Percentiles rank a stretch among this genome's conserved stretches.
phyloP scores from a whole-genome alignment of 2,329 filamentous ascomycete species.

The Magnaporthiopsis rhizophila region DNA sequence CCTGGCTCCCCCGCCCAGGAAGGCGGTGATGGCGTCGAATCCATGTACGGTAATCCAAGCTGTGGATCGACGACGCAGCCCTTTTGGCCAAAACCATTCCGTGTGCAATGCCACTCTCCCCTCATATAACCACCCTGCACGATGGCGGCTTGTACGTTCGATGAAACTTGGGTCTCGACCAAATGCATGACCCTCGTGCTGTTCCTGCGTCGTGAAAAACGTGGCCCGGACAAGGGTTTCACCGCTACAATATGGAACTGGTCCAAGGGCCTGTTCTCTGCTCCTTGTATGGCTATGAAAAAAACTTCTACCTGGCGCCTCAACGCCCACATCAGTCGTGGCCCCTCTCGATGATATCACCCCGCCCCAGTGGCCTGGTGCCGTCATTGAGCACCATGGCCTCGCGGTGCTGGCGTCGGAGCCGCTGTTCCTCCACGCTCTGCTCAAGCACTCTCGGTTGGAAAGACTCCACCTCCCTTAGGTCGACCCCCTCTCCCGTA shows the following conservation, averaged over 20 bases:
- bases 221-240: too few species aligned
- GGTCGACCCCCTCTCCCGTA: conserved; percentile 11
- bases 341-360: conserved; percentile 70
- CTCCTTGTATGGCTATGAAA: background rate
- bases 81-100: background rate
- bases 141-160: background rate
- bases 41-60: background rate
- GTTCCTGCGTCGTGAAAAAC: background rate
- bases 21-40: background rate
- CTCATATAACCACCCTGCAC: background rate
- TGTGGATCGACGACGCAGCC: background rate
- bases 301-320: background rate
- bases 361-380: conserved; percentile 62
- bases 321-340: conserved; percentile 23
- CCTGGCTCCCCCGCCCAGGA: background rate
- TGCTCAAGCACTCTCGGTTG: conserved; percentile 38
- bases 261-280: background rate
- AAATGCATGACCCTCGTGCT: background rate
- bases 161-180: background rate
- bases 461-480: conserved; percentile 10
- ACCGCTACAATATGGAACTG: background rate
- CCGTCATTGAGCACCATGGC: conserved; percentile 88
- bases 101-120: background rate
- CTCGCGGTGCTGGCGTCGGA: conserved; percentile 70
- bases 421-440: conserved; percentile 59